These are phyloP conservation scores for Lentinula edodes DNA, from an alignment of 768 basidiomycete genomes.

Conservation along the genomic window DNA sequence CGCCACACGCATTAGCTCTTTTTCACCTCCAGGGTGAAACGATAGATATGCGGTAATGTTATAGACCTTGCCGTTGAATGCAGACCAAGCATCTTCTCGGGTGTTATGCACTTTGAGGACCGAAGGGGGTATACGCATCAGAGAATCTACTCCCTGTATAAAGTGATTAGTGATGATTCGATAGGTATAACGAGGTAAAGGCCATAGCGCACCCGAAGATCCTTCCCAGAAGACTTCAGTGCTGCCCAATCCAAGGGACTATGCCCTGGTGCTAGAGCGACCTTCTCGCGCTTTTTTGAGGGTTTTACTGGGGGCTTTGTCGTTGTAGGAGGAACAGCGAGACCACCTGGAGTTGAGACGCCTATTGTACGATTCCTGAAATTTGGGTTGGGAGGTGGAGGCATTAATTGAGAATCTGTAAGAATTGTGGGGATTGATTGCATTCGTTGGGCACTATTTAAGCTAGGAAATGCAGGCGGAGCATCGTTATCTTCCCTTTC, in stretches of 20 bases:
- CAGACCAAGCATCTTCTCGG: constrained; percentile 87
- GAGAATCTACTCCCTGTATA: constrained; percentile 60
- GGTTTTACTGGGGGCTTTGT: constrained; percentile 51
- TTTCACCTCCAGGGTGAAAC: constrained; percentile 93
- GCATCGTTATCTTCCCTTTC: constrained; percentile 41
- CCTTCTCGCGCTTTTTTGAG: constrained; percentile 65
- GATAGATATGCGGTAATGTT: constrained; percentile 90
- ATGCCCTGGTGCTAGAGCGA: constrained; percentile 86
- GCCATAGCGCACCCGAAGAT: constrained; percentile 58
- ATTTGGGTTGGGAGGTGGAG: constrained; percentile 41
- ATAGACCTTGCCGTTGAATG: constrained; percentile 90
- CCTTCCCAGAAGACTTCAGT: constrained; percentile 72
- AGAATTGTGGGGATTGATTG: constrained; percentile 28
- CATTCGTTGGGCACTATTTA: constrained; percentile 67
- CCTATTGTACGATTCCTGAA: constrained; percentile 36
- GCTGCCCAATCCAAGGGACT: constrained; percentile 93
- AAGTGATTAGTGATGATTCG: not conserved
- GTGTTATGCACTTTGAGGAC: constrained; percentile 78
- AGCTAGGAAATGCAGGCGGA: constrained; percentile 71
- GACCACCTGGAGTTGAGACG: constrained; percentile 28
- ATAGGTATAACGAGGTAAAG: not conserved
- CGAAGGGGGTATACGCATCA: constrained; percentile 70
- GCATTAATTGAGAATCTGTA: constrained; percentile 49
- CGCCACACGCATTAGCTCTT: constrained; percentile 90
- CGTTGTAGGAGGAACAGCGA: constrained; percentile 59